Base-by-base conservation (phyloP, 225 moss, liverwort and hornwort species). In the Rhytidiadelphus loreus region DNA sequence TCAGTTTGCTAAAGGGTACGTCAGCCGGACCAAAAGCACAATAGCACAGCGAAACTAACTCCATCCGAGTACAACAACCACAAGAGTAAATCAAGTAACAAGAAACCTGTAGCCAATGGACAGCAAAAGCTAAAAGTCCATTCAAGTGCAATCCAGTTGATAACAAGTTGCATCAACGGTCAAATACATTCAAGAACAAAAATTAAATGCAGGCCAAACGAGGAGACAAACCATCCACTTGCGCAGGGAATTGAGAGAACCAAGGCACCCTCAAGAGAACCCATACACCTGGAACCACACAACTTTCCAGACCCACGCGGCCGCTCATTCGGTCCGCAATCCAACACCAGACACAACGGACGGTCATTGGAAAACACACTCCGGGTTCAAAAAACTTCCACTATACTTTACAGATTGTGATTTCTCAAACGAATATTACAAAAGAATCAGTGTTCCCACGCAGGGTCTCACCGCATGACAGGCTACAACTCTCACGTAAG, bases 361-460 rank as follows among this genome's bases (percentile, higher is more conserved):
- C 88, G 81, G 62, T 13, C 24, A 4, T 6, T 2, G 53, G 13
- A 86, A 77, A 81, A 59, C 15, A 50, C 50, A 35, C 60, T 11
- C 11, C 58, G 20, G 44, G 4, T 57, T 43, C 88, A 20, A n/a
- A 66, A 83, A 23, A 16, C 48, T 77, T 88, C 77, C 57, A 88
- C 68, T 84, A 84, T 84, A 88, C 78, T 84, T 84, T 84, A 88
- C 88, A 88, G 78, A 68, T 88, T 78, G 84, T 78, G 59, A 69
- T 84, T 88, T 70, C 84, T 88, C 82, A 52, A 69, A 88, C 78
- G 70, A 88, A 88, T 88, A 79, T 88, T 88, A 88, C 88, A 88
- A 88, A 84, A 69, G 84, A 88, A 88, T 88, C 88, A 79, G 69
- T 63, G 84, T 5, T 65, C 88, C 87, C 87, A 72, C 72, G 70